These are phyloP conservation scores for Candida chauliodis DNA, from an alignment of 805 yeast species.

Conservation along the genomic window DNA sequence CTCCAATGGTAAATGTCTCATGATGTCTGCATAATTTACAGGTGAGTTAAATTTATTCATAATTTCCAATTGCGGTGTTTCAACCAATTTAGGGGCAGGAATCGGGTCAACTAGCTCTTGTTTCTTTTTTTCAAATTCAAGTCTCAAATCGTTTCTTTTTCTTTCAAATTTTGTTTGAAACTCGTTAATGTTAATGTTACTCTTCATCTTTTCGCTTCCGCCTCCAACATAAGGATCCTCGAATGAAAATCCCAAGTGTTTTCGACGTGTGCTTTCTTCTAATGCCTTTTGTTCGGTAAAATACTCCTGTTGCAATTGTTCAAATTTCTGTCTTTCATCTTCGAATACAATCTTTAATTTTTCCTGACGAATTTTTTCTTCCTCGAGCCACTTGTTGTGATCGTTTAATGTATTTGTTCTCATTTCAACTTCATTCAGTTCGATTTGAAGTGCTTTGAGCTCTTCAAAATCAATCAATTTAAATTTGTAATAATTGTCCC, in stretches of 20 bases:
- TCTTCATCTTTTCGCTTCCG: constrained; percentile 6
- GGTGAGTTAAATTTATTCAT: constrained; percentile 32
- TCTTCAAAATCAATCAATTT: constrained; percentile 39
- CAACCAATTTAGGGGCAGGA: constrained; percentile 17
- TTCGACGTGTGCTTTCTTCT: constrained; percentile 13
- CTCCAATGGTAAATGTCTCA: constrained; percentile 30
- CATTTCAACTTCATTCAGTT: constrained; percentile 13
- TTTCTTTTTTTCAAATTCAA: constrained; percentile 12
- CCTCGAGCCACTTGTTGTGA: constrained; percentile 11
- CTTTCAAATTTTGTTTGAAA: constrained; percentile 11
- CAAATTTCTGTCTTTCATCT: constrained; percentile 9
- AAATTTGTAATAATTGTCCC: constrained; percentile 38
- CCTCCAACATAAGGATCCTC: constrained; percentile 8
- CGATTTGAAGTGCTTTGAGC: constrained; percentile 15
- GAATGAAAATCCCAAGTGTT: constrained; percentile 11
- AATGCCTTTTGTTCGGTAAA: constrained; percentile 16
- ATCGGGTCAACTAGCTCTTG: constrained; percentile 10
- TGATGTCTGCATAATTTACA: constrained; percentile 28
- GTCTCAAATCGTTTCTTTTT: constrained; percentile 12
- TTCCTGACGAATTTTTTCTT: constrained; percentile 10
- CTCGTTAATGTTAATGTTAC: constrained; percentile 1
- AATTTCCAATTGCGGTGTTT: constrained; percentile 20
- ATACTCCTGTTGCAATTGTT: constrained; percentile 9
- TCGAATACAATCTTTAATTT: constrained; percentile 6
- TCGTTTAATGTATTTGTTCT: constrained; percentile 7